Evolutionary conservation across 2,329 filamentous ascomycete species (phyloP).

Genomic region (Ceratocystis lukuohia): DNA sequence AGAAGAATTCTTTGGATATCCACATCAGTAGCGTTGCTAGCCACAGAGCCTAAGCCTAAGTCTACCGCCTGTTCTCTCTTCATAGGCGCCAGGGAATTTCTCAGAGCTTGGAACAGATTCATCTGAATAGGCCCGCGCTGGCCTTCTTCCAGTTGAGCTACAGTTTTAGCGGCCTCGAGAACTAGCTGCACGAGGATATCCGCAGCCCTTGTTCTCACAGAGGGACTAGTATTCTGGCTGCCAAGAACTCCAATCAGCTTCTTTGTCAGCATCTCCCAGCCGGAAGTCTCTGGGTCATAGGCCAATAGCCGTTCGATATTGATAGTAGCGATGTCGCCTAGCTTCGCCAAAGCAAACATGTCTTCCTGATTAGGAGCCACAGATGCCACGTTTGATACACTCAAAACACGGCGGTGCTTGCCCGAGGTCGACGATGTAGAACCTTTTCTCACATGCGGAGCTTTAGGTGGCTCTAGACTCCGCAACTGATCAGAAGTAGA

Average conservation of each 20-base stretch:
- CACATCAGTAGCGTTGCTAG: slow-evolving; percentile 41
- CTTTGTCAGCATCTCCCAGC: slow-evolving; percentile 56
- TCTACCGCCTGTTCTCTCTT: slow-evolving; percentile 8
- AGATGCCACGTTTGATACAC: slow-evolving; percentile 33
- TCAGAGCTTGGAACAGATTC: slow-evolving; percentile 55
- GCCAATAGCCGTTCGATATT: slow-evolving; percentile 63
- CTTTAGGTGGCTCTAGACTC: slow-evolving; percentile 4
- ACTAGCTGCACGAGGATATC: slow-evolving; percentile 48
- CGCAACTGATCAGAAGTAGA: slow-evolving; percentile 14
- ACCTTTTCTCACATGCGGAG: slow-evolving; percentile 23
- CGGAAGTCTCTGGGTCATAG: slow-evolving; percentile 52
- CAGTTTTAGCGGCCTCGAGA: slow-evolving; percentile 44
- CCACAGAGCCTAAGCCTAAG: background rate
- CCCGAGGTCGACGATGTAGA: slow-evolving; percentile 28
- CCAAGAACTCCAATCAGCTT: slow-evolving; percentile 41
- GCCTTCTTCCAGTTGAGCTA: slow-evolving; percentile 38
- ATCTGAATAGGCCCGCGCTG: slow-evolving; percentile 50
- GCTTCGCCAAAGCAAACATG: slow-evolving; percentile 57
- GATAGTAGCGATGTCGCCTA: slow-evolving; percentile 57
- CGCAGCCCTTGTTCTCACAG: slow-evolving; percentile 46
- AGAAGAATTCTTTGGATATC: slow-evolving; percentile 71
- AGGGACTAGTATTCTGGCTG: slow-evolving; percentile 34
- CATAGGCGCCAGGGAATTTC: slow-evolving; percentile 38
- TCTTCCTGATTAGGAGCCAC: slow-evolving; percentile 46
- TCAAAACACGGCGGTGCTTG: slow-evolving; percentile 35